phyloP scores from a whole-genome alignment of 805 yeast genomes.

The Metschnikowia hibisci region DNA sequence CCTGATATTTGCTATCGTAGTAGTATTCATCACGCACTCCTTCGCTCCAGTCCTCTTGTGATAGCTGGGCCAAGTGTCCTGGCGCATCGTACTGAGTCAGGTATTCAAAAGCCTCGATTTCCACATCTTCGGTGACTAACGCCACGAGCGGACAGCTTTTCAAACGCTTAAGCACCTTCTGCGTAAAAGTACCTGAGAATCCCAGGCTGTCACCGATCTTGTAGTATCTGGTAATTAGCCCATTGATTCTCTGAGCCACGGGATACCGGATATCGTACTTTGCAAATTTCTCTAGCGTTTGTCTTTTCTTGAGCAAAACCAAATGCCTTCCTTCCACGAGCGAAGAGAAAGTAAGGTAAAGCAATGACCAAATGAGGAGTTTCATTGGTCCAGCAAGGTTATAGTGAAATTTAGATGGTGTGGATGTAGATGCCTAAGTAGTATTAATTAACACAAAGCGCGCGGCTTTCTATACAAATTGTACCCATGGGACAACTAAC shows the following conservation, averaged over 20 bases:
- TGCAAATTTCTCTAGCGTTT: constrained; percentile 46
- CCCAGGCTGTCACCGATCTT: constrained; percentile 72
- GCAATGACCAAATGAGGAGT: not conserved
- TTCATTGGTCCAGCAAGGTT: not conserved
- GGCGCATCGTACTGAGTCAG: constrained; percentile 48
- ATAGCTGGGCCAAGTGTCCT: constrained; percentile 62
- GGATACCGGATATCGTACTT: constrained; percentile 40
- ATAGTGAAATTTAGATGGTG: not conserved
- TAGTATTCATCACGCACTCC: constrained; percentile 38
- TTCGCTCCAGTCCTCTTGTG: constrained; percentile 33
- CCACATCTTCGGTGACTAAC: constrained; percentile 64
- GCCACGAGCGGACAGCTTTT: constrained; percentile 59
- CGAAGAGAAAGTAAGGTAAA: constrained; percentile 3
- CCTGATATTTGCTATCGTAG: constrained; percentile 46
- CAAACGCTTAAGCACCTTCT: constrained; percentile 44
- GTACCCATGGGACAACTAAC: not conserved
- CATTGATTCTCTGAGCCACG: constrained; percentile 38
- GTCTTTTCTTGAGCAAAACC: constrained; percentile 49
- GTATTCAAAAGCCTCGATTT: constrained; percentile 52
- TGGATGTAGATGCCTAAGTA: not conserved
- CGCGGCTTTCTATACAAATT: constrained; percentile 2
- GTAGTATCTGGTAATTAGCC: constrained; percentile 48
- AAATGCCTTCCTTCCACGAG: constrained; percentile 30
- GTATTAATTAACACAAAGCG: constrained; percentile 1
- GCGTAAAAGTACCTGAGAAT: constrained; percentile 58